Percentiles rank a stretch among this genome's conserved stretches.
Conservation (phyloP, 2,329 filamentous ascomycete genomes). For the Phialemoniopsis sp. region DNA sequence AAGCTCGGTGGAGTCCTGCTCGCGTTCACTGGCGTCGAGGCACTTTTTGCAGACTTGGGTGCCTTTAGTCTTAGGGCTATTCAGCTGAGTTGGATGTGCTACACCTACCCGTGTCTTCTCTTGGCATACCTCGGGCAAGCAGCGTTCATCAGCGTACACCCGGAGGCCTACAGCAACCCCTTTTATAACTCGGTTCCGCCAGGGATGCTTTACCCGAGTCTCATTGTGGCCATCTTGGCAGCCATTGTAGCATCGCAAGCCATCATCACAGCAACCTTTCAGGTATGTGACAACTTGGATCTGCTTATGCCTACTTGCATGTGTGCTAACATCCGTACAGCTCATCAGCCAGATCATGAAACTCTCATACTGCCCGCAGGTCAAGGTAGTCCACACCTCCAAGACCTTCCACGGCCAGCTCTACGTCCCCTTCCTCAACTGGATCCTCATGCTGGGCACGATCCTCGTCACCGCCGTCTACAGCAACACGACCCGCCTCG, state of each 20-base stretch:
- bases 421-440: slow-evolving; percentile 72
- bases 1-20: slow-evolving; percentile 66
- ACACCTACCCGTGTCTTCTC: slow-evolving; percentile 60
- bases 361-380: slow-evolving; percentile 65
- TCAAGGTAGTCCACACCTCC: slow-evolving; percentile 68
- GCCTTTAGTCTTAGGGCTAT: slow-evolving; percentile 67
- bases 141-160: slow-evolving; percentile 56
- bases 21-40: slow-evolving; percentile 70
- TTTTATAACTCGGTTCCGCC: slow-evolving; percentile 68
- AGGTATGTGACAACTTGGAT: slow-evolving; percentile 25
- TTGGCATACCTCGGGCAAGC: slow-evolving; percentile 68
- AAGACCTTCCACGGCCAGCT: slow-evolving; percentile 67
- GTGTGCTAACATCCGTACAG: slow-evolving; percentile 3
- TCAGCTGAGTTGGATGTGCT: slow-evolving; percentile 66
- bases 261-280: slow-evolving; percentile 71
- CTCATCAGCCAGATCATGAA: slow-evolving; percentile 66
- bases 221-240: slow-evolving; percentile 64
- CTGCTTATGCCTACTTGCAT: background rate
- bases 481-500: slow-evolving; percentile 63
- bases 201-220: slow-evolving; percentile 61
- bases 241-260: slow-evolving; percentile 73
- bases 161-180: slow-evolving; percentile 61
- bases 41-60: slow-evolving; percentile 71
- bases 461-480: slow-evolving; percentile 68
- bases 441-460: slow-evolving; percentile 69